Evolutionary conservation across 1,284 basidiomycete genomes (phyloP), one percentile per base, ranked within the genome.

Genomic region (Ceratorhiza oryzae-sativae): DNA sequence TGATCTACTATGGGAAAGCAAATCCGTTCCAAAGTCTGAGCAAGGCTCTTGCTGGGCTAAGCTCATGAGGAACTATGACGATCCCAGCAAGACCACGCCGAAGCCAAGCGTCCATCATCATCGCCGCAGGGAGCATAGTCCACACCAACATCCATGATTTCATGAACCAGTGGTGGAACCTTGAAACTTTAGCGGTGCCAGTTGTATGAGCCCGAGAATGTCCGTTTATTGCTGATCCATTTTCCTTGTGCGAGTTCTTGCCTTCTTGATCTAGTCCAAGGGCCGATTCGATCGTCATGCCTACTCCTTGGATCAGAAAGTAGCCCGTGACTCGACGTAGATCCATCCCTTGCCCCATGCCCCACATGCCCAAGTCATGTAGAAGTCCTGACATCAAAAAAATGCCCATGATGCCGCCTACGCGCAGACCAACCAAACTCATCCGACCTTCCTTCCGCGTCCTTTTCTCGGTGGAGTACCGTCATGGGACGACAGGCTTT

Each of bases 361-460:
- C 86, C 82, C 85, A 88, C 59, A 86, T 76, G 12, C 85, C 87
- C 32, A 84, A 58, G 74, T 86, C 82, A 73, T 90, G 89, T 12
- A 90, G 74, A 1, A 85, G 48, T 2, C 84, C 87, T 0, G 88
- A 90, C 13, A 85, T 74, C 1, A 84, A 56, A 76, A 90, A 90
- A 0, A 83, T 84, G 13, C 87, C 88, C 12, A 90, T 59, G 10
- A 88, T 80, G 2, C 77, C 79, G 3, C 85, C 87, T 3, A 77
- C 25, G 1, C 56, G 34, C 5, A 20, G 13, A 3, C 34, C 34
- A 30, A 42, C 12, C 56, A 20, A 42, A 8, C 36, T 27, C 25
- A 59, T 20, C 18, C 13, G 18, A n/a, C 59, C 27, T 62, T 39
- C 12, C 9, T 32, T 39, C 13, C 36, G 36, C 13, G 36, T 39